A percentile compares a stretch with the other conserved stretches of the same genome.
Conservation (phyloP, 1,284 basidiomycete genomes). For the Amylostereum areolatum region DNA sequence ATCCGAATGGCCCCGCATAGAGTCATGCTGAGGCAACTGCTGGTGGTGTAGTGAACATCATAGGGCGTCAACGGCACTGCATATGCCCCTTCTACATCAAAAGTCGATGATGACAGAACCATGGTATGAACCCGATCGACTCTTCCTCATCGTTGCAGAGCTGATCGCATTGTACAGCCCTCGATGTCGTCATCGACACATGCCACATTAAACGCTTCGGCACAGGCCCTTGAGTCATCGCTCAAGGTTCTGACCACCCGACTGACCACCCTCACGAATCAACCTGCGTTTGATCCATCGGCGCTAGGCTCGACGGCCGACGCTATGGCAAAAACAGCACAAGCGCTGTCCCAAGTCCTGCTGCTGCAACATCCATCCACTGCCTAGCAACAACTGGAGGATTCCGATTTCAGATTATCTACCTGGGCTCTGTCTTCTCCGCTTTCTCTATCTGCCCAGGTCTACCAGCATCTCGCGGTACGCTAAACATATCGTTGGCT, state of each 20-base stretch:
- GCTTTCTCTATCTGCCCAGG: no score
- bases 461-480: no score
- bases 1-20: no score
- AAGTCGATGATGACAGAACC: no score
- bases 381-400: conserved; percentile 11
- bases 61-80: no score
- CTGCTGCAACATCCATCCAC: conserved; percentile 38
- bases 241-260: conserved; percentile 48
- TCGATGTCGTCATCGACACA: conserved; percentile 17
- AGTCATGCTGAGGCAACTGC: no score
- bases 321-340: conserved; percentile 58
- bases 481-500: no score
- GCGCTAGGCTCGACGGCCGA: conserved; percentile 61
- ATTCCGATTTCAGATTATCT: background rate
- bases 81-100: no score
- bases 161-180: background rate
- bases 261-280: conserved; percentile 38
- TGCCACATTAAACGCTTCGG: conserved; percentile 31
- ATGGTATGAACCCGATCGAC: background rate
- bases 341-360: conserved; percentile 55
- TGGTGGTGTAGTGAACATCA: no score
- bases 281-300: conserved; percentile 36
- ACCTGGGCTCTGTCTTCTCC: no score
- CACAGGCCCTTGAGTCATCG: conserved; percentile 46
- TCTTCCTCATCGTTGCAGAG: background rate